Base-by-base conservation (phyloP, 768 basidiomycete species). In the Lanmaoa pseudosensibilis region DNA sequence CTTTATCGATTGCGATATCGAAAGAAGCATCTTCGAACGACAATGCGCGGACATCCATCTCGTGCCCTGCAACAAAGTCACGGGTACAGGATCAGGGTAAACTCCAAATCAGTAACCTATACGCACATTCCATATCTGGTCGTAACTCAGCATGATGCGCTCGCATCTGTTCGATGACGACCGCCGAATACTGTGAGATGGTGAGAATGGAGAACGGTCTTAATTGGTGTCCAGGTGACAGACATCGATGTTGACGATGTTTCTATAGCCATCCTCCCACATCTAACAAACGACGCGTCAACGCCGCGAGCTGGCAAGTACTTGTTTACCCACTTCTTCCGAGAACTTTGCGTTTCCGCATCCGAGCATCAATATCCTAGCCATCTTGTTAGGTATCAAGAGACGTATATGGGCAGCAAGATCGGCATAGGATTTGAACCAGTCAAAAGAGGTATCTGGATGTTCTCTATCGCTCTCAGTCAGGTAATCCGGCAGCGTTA, bases 1-100 rank as follows among this genome's bases (percentile, higher is more conserved):
- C 90, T 81, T 94, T 94, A 72, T 94, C 92, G 48, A 94, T 86
- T 0, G 83, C 90, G 46, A 94, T 76, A 64, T 94, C 90, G 59
- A 94, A 90, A 0, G 79, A 77, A 4, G 73, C 74, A 4, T 81
- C 80, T 19, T 61, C 53, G 52, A 93, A 89, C 12, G 75, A 69
- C 30, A 94, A 73, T 15, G 81, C 69, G 12, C 92, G 81, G 39
- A 94, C 83, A 59, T 94, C 92, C 87, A 91, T 93, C 71, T 88
- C 88, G 53, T 82, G 77, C 92, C 92, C 90, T 92, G 50, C 13
- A 45, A 49, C 18, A 8, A 38, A 15, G 36, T 21, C 50, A 34
- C 45, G 34, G 23, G 47, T 10, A 40, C 15, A 40, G 13, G 10
- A 32, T n/a, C 37, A 23, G n/a, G 12, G 30, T 19, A 50, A 4